phyloP scores from a whole-genome alignment of 495 filamentous ascomycete species.

The Parachaetomium inaequale region DNA sequence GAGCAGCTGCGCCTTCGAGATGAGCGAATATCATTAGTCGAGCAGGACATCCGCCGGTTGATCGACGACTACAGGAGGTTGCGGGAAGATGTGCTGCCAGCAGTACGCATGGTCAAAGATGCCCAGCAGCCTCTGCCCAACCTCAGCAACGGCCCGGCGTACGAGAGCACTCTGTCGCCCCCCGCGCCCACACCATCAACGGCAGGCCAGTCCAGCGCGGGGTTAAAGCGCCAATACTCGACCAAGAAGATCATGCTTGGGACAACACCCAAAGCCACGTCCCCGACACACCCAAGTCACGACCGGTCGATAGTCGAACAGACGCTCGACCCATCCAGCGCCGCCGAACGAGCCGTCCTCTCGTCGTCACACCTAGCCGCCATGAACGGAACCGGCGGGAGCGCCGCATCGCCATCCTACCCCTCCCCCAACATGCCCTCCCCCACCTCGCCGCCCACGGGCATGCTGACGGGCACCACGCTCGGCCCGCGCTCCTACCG shows the following conservation, averaged over 20 bases:
- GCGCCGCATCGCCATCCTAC: constrained; percentile 53
- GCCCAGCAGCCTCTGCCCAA: constrained; percentile 80
- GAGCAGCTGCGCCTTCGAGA: constrained; percentile 82
- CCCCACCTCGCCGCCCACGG: constrained; percentile 70
- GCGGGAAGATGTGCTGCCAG: constrained; percentile 85
- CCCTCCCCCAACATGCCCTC: constrained; percentile 73
- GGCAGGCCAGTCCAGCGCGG: constrained; percentile 44
- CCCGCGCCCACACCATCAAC: constrained; percentile 51
- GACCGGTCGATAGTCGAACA: constrained; percentile 55
- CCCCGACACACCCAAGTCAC: constrained; percentile 67
- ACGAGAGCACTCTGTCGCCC: constrained; percentile 50
- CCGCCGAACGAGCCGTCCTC: constrained; percentile 58
- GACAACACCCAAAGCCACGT: constrained; percentile 67
- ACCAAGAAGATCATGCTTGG: constrained; percentile 87
- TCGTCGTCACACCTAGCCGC: constrained; percentile 74
- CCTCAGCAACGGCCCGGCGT: constrained; percentile 37
- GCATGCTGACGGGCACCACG: constrained; percentile 41
- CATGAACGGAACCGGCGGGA: constrained; percentile 61
- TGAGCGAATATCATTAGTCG: constrained; percentile 74
- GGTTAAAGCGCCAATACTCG: constrained; percentile 77
- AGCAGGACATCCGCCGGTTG: constrained; percentile 74
- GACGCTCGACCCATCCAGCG: constrained; percentile 51
- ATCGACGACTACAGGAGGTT: constrained; percentile 80
- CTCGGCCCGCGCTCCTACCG: constrained; percentile 57
- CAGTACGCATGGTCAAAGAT: constrained; percentile 86